Conservation (phyloP, 495 filamentous ascomycete species). For the Annulohypoxylon maeteangense region DNA sequence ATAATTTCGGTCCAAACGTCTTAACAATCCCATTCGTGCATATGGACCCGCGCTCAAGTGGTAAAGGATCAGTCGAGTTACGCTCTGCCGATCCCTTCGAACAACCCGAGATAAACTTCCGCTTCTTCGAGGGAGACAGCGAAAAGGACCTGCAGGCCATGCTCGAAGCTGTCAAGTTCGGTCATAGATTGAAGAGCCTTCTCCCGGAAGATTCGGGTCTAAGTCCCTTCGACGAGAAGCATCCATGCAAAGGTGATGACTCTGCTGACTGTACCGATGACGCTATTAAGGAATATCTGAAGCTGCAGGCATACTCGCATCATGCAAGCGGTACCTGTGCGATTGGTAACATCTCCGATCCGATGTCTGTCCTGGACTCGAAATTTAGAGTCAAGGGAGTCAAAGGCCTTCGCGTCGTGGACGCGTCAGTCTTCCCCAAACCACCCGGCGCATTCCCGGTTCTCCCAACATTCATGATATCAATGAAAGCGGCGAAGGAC, state of each 20-base stretch:
- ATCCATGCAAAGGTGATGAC: conserved; percentile 44
- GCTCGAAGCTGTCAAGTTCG: conserved; percentile 56
- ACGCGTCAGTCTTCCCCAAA: conserved; percentile 67
- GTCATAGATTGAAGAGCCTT: conserved; percentile 44
- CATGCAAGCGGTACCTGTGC: conserved; percentile 65
- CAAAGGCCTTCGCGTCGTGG: conserved; percentile 63
- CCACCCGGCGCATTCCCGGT: conserved; percentile 67
- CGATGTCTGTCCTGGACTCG: conserved; percentile 63
- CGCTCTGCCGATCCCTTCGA: conserved; percentile 59
- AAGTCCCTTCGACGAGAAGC: conserved; percentile 46
- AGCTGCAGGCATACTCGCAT: conserved; percentile 58
- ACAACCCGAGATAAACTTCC: conserved; percentile 58
- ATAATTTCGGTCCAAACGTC: conserved; percentile 27
- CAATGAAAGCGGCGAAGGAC: conserved; percentile 67
- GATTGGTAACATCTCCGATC: conserved; percentile 60
- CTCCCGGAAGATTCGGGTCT: conserved; percentile 29
- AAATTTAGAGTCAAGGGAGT: conserved; percentile 65
- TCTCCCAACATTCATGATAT: conserved; percentile 69
- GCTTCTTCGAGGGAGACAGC: conserved; percentile 55
- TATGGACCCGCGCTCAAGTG: conserved; percentile 45
- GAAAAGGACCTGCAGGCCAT: conserved; percentile 56
- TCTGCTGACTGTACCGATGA: conserved; percentile 45
- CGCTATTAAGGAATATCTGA: conserved; percentile 51
- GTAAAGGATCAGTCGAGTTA: conserved; percentile 53
- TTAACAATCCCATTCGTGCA: conserved; percentile 39